Base-by-base conservation (phyloP, 208 protist species). In the Trichomonas vaginalis region DNA sequence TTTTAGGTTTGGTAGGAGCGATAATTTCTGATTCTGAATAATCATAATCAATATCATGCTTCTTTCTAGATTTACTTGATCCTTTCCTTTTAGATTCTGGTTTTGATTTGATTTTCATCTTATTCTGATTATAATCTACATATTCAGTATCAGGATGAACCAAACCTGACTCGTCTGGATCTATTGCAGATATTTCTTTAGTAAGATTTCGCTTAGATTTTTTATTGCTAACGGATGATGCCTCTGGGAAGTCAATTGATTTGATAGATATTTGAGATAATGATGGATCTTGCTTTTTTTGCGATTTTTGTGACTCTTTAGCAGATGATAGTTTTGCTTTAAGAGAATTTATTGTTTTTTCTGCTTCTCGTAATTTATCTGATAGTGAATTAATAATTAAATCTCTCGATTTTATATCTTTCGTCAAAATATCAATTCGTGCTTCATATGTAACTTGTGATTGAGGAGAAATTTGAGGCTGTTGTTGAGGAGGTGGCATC, bases 321-420 rank as follows among this genome's bases (percentile, higher is more conserved):
- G 4, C 9, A 47, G 86, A 39, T 39, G 10, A 23, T 21, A 92
- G 45, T 39, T 56, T 42, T 39, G 40, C 17, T 42, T 92, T 42
- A 0, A 42, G 9, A 39, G 42, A 32, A n/a, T 92, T 45, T 23
- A 17, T 48, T 39, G 17, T 39, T 47, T 51, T 42, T 92, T 92
- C 86, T n/a, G 86, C 86, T 39, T 48, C 23, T 92, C 45, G 23
- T 17, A 92, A 21, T 51, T 51, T 92, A 21, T 92, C 86, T 39
- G 86, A 40, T 56, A 92, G 39, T 4, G 15, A n/a, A 35, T 35
- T 42, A 39, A 92, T 92, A 40, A 92, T 92, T 27, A 51, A 48
- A 51, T 92, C 86, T 37, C 86, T 9, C 39, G 86, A 35, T 92
- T 51, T 92, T 6, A 92, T 92, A 51, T 92, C 86, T 92, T 92